These are phyloP conservation scores for Blumeria graminis DNA, from an alignment of 2,329 filamentous ascomycete genomes.

Conservation along the genomic window DNA sequence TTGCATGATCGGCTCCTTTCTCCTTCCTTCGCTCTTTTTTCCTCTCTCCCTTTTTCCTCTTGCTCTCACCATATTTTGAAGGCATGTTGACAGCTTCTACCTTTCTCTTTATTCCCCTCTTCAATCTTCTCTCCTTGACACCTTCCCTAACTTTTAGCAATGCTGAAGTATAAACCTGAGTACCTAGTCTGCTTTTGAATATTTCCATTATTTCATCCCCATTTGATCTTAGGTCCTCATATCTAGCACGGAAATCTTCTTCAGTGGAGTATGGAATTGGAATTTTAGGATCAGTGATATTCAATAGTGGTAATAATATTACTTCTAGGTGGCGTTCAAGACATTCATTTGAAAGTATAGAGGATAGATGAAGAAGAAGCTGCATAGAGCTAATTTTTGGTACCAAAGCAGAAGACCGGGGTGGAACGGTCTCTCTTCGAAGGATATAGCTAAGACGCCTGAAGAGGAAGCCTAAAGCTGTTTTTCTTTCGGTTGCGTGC, in stretches of 20 bases:
- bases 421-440: constrained; percentile 48
- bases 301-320: constrained; percentile 47
- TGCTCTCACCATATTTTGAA: constrained; percentile 52
- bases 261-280: constrained; percentile 47
- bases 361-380: constrained; percentile 45
- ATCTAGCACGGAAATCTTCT: constrained; percentile 39
- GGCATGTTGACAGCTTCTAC: constrained; percentile 70
- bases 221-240: constrained; percentile 46
- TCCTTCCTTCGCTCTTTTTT: constrained; percentile 68
- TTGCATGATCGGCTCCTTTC: constrained; percentile 45
- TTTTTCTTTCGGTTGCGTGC: constrained; percentile 21
- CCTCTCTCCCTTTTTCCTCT: constrained; percentile 62
- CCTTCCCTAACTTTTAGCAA: constrained; percentile 49
- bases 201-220: constrained; percentile 56
- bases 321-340: constrained; percentile 38
- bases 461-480: constrained; percentile 50
- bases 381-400: constrained; percentile 56
- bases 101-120: constrained; percentile 60
- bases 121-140: constrained; percentile 47
- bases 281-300: constrained; percentile 61
- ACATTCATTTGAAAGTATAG: constrained; percentile 30
- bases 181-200: constrained; percentile 70
- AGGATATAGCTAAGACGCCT: constrained; percentile 56
- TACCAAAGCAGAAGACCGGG: constrained; percentile 33
- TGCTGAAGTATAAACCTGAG: constrained; percentile 49